Evolutionary conservation across 2,329 filamentous ascomycete species (phyloP), one percentile per base, ranked within the genome.

Genomic region (Spiromastix sp.): DNA sequence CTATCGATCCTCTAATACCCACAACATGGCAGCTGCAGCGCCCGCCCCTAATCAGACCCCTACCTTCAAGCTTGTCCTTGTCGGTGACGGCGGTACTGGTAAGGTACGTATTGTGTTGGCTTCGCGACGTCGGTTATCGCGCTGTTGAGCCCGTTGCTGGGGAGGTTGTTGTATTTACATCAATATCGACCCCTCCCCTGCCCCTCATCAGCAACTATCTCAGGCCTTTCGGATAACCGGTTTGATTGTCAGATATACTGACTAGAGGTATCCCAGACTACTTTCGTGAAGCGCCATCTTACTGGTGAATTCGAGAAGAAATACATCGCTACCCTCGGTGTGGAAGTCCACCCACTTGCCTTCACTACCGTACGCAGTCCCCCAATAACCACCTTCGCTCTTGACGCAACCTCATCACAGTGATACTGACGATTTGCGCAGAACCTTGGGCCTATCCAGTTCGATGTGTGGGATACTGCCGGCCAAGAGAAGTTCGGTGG

Each of bases 251-350:
- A 30, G 13, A 7, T 7, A 24, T n/a, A 24, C 7, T n/a, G 21
- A n/a, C 7, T n/a, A n/a, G n/a, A 7, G 4, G 4, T 24, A 12
- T 15, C 39, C 49, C 60, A 98, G 91, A 98, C 91, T 64, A 98
- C 91, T 63, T 98, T 98, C 69, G 91, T 98, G 76, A 98, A 98
- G 82, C 91, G 91, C 62, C 91, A 98, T 72, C 78, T 96, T 79
- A 98, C 91, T 61, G 91, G 91, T 66, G 91, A 98, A 67, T 98
- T 98, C 64, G 91, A 98, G 74, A 98, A 98, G 83, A 98, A 96
- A 75, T 98, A 98, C 73, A 96, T 98, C 67, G 91, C 91, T 57
- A 98, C 91, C 42, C 85, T 98, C 49, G 91, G 91, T 81, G 91
- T 98, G 63, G 91, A 98, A 68, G 91, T 98, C 50, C 91, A 98